phyloP scores from a whole-genome alignment of 2,329 filamentous ascomycete species.

The Scedosporium dehoogii region DNA sequence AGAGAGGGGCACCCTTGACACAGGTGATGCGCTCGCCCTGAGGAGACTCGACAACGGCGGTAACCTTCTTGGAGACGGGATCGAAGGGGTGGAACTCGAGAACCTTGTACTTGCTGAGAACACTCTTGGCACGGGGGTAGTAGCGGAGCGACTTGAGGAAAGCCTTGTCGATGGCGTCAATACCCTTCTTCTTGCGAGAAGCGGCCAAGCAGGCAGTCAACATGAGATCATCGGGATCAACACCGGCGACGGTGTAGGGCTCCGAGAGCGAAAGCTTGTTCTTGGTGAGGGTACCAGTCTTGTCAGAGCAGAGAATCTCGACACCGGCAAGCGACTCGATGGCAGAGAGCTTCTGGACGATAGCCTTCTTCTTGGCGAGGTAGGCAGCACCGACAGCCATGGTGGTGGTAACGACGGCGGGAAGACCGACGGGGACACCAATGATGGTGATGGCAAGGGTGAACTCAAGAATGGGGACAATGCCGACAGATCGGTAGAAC shows the following conservation, averaged over 20 bases:
- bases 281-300: conserved; percentile 88
- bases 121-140: conserved; percentile 74
- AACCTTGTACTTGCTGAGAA: conserved; percentile 75
- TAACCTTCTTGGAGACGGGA: conserved; percentile 88
- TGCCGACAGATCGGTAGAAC: conserved; percentile 79
- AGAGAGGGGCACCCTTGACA: conserved; percentile 83
- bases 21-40: conserved; percentile 77
- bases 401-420: conserved; percentile 85
- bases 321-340: conserved; percentile 90
- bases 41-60: conserved; percentile 71
- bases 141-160: conserved; percentile 77
- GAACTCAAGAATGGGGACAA: conserved; percentile 71
- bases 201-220: conserved; percentile 83
- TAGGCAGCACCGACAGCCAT: conserved; percentile 92
- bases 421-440: conserved; percentile 86
- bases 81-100: conserved; percentile 83
- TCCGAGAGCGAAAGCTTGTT: conserved; percentile 86
- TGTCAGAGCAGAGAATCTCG: conserved; percentile 89
- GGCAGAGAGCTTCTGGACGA: conserved; percentile 84
- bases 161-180: conserved; percentile 90
- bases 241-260: conserved; percentile 72
- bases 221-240: conserved; percentile 83
- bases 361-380: conserved; percentile 84
- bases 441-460: conserved; percentile 85
- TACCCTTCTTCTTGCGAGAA: conserved; percentile 90